Percentiles rank a stretch among this genome's conserved stretches.
Evolutionary conservation across 163 green algal genomes (phyloP).

Genomic region (Chlorella variabilis): DNA sequence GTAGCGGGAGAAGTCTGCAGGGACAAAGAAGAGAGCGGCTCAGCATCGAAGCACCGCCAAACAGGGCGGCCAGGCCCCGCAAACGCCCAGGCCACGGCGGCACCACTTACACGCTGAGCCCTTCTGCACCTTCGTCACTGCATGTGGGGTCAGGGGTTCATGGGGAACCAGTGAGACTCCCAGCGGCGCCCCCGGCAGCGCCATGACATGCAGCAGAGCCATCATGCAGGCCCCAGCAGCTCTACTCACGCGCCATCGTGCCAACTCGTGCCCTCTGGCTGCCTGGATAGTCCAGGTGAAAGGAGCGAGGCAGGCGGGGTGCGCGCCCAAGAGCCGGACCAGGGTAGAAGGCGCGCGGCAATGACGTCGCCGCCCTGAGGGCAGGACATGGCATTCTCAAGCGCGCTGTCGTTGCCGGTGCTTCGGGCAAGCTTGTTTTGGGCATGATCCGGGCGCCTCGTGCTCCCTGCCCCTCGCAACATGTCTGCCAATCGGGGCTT

Average conservation of each 20-base stretch:
- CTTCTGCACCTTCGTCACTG: conserved; percentile 38
- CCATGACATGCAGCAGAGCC: conserved; percentile 25
- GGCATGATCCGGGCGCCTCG: too few relatives aligned
- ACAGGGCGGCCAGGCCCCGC: too few relatives aligned
- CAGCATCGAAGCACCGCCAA: background rate
- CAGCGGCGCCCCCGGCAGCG: background rate
- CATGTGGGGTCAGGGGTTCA: background rate
- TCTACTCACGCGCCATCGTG: conserved; percentile 1
- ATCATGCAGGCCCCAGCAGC: background rate
- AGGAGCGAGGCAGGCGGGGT: background rate
- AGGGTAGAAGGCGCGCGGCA: too few relatives aligned
- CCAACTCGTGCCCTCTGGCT: background rate
- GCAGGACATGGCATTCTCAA: too few relatives aligned
- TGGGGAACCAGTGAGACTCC: background rate
- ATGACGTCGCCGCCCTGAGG: too few relatives aligned
- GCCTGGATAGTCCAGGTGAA: background rate
- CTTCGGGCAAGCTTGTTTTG: too few relatives aligned
- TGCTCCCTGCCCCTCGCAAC: too few relatives aligned
- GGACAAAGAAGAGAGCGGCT: background rate
- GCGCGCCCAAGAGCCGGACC: too few relatives aligned
- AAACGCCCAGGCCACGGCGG: background rate
- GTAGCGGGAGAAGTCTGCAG: conserved; percentile 88
- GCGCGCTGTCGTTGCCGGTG: too few relatives aligned
- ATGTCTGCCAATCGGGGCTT: too few relatives aligned
- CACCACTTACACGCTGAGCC: conserved; percentile 25